These are phyloP conservation scores for Yamadazyma philogaea DNA, from an alignment of 805 yeast genomes.

Conservation along the genomic window DNA sequence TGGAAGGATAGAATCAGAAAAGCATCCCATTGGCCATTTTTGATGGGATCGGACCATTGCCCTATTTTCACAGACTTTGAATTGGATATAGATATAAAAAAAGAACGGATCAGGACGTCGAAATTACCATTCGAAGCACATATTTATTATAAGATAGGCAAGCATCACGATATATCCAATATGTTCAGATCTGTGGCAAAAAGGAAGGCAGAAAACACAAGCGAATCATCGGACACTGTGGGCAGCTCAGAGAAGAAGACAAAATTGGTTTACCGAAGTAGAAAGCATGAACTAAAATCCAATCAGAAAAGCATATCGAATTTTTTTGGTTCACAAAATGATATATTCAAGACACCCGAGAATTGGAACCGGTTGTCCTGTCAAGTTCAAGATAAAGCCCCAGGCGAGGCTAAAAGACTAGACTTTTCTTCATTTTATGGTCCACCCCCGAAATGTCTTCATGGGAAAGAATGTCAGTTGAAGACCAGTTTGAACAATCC, in stretches of 20 bases:
- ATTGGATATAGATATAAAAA: constrained; percentile 1
- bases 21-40: constrained; percentile 61
- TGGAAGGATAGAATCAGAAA: constrained; percentile 31
- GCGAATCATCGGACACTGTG: neutral
- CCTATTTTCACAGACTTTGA: constrained; percentile 76
- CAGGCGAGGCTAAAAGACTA: neutral
- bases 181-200: constrained; percentile 21
- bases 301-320: constrained; percentile 23
- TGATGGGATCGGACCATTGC: constrained; percentile 92
- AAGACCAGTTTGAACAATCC: constrained; percentile 25
- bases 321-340: constrained; percentile 17
- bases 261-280: constrained; percentile 17
- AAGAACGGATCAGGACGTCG: neutral
- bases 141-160: constrained; percentile 39
- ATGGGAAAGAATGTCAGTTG: constrained; percentile 23
- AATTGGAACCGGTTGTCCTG: neutral
- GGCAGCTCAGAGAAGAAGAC: constrained; percentile 7
- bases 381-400: neutral
- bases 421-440: constrained; percentile 17
- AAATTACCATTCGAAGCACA: constrained; percentile 53
- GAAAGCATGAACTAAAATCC: constrained; percentile 4
- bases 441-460: constrained; percentile 27
- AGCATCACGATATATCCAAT: constrained; percentile 31
- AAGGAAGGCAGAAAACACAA: constrained; percentile 6
- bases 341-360: neutral